Conservation (phyloP, 176 grass and related monocot species). For the Cenchrus purpureus region DNA sequence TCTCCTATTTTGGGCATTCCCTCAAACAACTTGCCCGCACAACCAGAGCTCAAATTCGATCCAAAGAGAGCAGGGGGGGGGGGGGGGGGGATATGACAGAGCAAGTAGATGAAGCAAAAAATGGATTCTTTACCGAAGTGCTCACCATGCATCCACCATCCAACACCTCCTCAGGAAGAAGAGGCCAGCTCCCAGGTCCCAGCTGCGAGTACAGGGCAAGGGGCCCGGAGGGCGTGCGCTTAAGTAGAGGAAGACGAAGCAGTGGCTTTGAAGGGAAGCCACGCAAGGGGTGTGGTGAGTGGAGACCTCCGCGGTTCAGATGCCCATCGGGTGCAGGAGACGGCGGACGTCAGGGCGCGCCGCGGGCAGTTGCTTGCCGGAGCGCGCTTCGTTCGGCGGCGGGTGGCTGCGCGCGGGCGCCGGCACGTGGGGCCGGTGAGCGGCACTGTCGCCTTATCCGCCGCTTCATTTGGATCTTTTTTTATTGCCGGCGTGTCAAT, state of each 20-base stretch:
- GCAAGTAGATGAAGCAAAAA: background rate
- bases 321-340: no score
- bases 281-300: background rate
- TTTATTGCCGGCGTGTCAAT: no score
- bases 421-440: background rate
- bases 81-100: no score
- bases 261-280: slow-evolving; percentile 52
- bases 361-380: slow-evolving; percentile 26
- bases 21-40: slow-evolving; percentile 5
- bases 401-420: background rate
- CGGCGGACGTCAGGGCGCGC: background rate
- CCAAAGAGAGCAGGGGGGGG: no score
- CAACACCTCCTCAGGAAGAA: background rate
- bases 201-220: background rate
- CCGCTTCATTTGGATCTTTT: background rate
- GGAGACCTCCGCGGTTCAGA: no score
- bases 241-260: slow-evolving; percentile 48
- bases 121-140: background rate
- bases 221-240: background rate
- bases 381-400: background rate
- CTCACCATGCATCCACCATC: slow-evolving; percentile 43
- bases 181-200: background rate
- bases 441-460: background rate
- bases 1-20: background rate
- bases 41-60: background rate